Percentiles rank a stretch among this genome's conserved stretches.
These are phyloP conservation scores for Aspergillus ochraceus DNA, from an alignment of 2,329 filamentous ascomycete genomes.

Conservation along the genomic window DNA sequence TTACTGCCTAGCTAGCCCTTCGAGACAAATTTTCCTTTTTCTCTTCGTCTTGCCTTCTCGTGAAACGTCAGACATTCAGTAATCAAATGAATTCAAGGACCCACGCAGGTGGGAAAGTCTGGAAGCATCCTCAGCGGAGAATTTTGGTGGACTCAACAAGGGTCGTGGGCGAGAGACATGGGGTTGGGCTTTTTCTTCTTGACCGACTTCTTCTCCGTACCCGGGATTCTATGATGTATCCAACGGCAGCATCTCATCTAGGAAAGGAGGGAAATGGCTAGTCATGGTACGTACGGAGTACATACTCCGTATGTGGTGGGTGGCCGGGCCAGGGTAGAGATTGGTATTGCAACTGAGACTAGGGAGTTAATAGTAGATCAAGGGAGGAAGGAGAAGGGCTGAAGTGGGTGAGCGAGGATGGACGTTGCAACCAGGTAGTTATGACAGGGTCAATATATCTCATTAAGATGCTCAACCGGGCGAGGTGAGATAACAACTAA, in stretches of 20 bases:
- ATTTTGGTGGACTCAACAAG: conserved; percentile 1
- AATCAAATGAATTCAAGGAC: background rate
- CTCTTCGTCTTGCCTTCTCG: background rate
- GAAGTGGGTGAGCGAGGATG: background rate
- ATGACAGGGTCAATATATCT: background rate
- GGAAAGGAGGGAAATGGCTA: background rate
- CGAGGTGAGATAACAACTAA: background rate
- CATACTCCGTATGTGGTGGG: conserved; percentile 1
- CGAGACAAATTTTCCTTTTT: background rate
- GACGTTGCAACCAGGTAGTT: background rate
- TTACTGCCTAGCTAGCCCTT: background rate
- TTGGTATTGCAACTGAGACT: conserved; percentile 1
- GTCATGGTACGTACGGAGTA: background rate
- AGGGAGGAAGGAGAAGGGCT: background rate
- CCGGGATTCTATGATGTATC: conserved; percentile 10
- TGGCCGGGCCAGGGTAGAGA: background rate
- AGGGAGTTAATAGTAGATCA: conserved; percentile 2
- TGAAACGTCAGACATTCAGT: background rate
- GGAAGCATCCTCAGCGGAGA: conserved; percentile 2
- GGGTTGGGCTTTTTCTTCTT: conserved; percentile 8
- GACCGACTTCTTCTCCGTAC: conserved; percentile 11
- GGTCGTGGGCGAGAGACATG: background rate
- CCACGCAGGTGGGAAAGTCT: background rate
- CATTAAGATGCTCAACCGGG: background rate
- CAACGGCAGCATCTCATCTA: background rate